These are phyloP conservation scores for Tolypocladium endophyticum DNA, from an alignment of 2,329 filamentous ascomycete genomes.

Conservation along the genomic window DNA sequence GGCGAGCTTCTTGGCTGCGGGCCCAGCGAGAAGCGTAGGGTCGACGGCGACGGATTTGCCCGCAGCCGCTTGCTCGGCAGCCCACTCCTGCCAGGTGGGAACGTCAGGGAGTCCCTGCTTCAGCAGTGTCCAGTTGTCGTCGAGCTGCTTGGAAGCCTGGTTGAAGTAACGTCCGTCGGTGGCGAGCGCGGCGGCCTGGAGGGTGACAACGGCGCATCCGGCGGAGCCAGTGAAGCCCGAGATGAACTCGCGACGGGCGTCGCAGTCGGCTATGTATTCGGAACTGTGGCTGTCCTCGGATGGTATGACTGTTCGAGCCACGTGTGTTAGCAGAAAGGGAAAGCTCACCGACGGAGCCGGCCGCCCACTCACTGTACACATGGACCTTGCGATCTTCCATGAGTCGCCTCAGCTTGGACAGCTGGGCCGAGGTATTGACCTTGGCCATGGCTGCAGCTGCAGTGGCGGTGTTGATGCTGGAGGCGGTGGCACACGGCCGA, in stretches of 20 bases:
- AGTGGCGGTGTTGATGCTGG: background rate
- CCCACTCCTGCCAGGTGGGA: constrained; percentile 96
- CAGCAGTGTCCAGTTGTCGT: constrained; percentile 80
- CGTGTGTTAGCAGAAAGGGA: background rate
- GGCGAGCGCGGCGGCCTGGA: constrained; percentile 76
- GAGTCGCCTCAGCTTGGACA: constrained; percentile 66
- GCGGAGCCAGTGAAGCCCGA: constrained; percentile 92
- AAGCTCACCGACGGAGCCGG: background rate
- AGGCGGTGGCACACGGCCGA: background rate
- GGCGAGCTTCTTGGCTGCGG: constrained; percentile 55
- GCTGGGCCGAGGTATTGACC: constrained; percentile 67
- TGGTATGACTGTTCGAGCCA: constrained; percentile 61
- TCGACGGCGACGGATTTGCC: constrained; percentile 89
- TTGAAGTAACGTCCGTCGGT: constrained; percentile 98
- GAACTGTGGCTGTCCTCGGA: constrained; percentile 97
- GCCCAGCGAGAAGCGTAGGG: constrained; percentile 69
- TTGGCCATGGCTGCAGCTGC: constrained; percentile 16
- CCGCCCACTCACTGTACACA: constrained; percentile 63
- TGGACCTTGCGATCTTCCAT: constrained; percentile 85
- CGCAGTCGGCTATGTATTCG: constrained; percentile 95
- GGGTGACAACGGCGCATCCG: constrained; percentile 81
- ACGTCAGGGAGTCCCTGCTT: constrained; percentile 92
- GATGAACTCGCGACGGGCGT: constrained; percentile 83
- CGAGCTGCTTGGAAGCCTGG: constrained; percentile 83
- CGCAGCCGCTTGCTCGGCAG: constrained; percentile 71